A percentile compares a stretch with the other conserved stretches of the same genome.
Evolutionary conservation across 306 rosid genomes (phyloP).

Genomic region (Corylus americana): DNA sequence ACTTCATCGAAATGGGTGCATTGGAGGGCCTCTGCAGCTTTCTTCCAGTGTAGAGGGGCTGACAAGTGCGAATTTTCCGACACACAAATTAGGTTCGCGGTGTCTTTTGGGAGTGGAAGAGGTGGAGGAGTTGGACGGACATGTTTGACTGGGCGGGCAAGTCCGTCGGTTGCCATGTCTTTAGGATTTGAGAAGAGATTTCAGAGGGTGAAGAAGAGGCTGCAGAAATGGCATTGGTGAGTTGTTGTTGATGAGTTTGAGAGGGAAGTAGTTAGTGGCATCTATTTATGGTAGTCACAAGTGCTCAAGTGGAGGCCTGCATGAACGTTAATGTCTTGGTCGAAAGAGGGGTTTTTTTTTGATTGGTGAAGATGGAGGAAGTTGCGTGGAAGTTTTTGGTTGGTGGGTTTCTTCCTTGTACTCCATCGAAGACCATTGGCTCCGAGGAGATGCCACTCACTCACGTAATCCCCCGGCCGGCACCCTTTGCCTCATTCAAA

Average conservation of each 20-base stretch:
- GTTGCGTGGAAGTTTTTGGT: no score
- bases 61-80: conserved; percentile 1
- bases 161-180: neutral
- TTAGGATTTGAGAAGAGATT: neutral
- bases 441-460: no score
- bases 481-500: no score
- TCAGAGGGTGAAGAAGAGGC: neutral
- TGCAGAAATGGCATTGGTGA: neutral
- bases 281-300: neutral
- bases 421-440: no score
- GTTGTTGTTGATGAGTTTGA: neutral
- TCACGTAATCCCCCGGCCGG: no score
- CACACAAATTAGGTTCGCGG: neutral
- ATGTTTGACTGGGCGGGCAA: neutral
- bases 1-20: conserved; percentile 38
- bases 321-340: no score
- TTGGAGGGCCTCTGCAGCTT: conserved; percentile 31
- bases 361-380: no score
- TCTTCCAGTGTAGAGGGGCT: conserved; percentile 28
- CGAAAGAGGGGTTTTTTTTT: no score
- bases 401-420: no score
- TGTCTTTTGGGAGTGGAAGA: conserved; percentile 1
- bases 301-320: neutral
- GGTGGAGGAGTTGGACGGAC: neutral
- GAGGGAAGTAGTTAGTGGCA: neutral